A percentile compares a stretch with the other conserved stretches of the same genome.
These are phyloP conservation scores for Colletotrichum navitas DNA, from an alignment of 2,329 filamentous ascomycete species.

Conservation along the genomic window DNA sequence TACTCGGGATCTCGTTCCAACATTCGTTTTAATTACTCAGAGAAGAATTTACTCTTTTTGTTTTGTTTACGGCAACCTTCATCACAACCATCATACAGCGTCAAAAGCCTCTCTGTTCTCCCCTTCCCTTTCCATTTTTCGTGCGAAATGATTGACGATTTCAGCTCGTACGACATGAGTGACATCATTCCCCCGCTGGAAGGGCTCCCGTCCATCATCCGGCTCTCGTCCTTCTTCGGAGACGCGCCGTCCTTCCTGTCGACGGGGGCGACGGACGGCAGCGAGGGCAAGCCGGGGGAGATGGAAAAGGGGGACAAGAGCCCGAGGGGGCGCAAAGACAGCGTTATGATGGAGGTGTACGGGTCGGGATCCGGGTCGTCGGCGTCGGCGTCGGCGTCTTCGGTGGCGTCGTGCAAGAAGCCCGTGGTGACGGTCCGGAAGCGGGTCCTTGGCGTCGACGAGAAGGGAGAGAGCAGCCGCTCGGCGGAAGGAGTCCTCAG, in stretches of 20 bases:
- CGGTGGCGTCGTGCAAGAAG: background rate
- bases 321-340: background rate
- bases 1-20: background rate
- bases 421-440: conserved; percentile 5
- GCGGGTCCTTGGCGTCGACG: conserved; percentile 3
- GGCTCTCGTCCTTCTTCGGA: conserved; percentile 9
- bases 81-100: background rate
- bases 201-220: conserved; percentile 1
- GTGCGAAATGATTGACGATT: background rate
- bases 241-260: background rate
- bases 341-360: conserved; percentile 6
- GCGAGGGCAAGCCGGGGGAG: background rate
- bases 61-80: background rate
- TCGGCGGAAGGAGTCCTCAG: background rate
- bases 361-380: background rate
- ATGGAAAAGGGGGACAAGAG: background rate
- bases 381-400: background rate
- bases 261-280: background rate
- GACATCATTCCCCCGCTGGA: background rate
- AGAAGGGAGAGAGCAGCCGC: conserved; percentile 17
- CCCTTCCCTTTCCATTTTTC: background rate
- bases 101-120: too few relatives aligned
- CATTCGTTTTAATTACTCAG: background rate
- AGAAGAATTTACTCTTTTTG: background rate
- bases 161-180: background rate